Evolutionary conservation across 148 eudicot species (phyloP), one percentile per base, ranked within the genome.

Genomic region (Rhododendron williamsianum): DNA sequence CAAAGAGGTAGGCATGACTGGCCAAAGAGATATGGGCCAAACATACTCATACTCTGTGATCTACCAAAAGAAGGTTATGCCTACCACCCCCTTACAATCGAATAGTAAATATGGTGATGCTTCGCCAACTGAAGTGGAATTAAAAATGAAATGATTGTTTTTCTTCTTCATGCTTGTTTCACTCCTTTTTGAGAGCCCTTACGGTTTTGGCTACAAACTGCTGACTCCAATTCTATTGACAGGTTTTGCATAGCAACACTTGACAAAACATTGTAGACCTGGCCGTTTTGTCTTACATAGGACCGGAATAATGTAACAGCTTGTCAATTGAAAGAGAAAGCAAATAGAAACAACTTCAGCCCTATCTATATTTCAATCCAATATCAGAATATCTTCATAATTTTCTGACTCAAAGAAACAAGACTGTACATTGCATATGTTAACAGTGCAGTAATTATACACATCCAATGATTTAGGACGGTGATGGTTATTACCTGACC

Each of bases 401-500:
- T 19, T 54, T 41, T 38, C 45, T 41, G 36, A 11, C 9, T 60
- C 84, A 12, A 56, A 63, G 43, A 60, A 63, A 49, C 73, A 81
- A 81, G 48, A 58, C 74, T 60, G 6, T 60, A 81, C 73, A 81
- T 38, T 23, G 41, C 49, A 41, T n/a, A 38, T 63, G 21, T 38
- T 41, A 38, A 71, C 2, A 51, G 45, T 6, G 63, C 23, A 51
- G n/a, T 35, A 25, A 81, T 19, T 81, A 38, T 81, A 60, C 49
- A 81, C 21, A 52, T 25, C 21, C 27, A 58, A 80, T 58, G n/a
- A 36, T 63, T 63, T 41, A 11, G 51, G 84, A 81, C 2, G 13
- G 74, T 10, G 74, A 81, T 38, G 36, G 51, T 60, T 60, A 41
- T 60, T 81, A 81, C 84, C 84, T 63, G 74, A 81, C 83, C 73